Evolutionary conservation across 2,329 filamentous ascomycete genomes (phyloP).

Genomic region (Calycina marina): DNA sequence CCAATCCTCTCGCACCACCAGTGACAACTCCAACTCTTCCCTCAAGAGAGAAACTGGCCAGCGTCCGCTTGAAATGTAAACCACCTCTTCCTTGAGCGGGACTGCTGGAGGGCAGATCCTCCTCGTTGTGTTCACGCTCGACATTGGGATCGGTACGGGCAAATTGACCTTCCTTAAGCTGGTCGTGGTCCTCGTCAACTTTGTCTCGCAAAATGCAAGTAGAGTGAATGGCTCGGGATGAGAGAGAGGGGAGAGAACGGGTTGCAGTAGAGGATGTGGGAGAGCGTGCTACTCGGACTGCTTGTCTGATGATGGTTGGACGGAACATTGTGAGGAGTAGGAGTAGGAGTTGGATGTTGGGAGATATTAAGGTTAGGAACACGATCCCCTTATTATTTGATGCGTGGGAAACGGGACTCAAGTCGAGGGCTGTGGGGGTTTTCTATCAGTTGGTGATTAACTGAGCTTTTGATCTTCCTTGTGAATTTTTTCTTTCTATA

Average conservation of each 20-base stretch:
- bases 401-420: too few species aligned
- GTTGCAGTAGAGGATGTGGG: constrained; percentile 7
- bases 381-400: too few species aligned
- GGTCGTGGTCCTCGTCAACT: constrained; percentile 13
- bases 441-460: too few species aligned
- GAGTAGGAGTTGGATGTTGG: not conserved
- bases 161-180: constrained; percentile 28
- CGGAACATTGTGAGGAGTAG: constrained; percentile 15
- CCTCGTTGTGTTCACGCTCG: constrained; percentile 63
- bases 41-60: constrained; percentile 76
- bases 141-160: constrained; percentile 71
- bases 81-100: constrained; percentile 66
- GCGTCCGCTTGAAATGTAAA: constrained; percentile 69
- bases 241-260: constrained; percentile 6
- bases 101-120: constrained; percentile 56
- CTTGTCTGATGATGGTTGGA: constrained; percentile 16
- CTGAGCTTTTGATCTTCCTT: too few species aligned
- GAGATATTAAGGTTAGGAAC: too few species aligned
- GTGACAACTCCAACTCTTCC: constrained; percentile 75
- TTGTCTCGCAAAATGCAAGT: constrained; percentile 11
- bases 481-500: too few species aligned
- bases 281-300: constrained; percentile 15
- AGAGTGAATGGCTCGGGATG: constrained; percentile 12
- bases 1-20: constrained; percentile 77
- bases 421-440: too few species aligned